These are phyloP conservation scores for Passalora sequoiae DNA, from an alignment of 2,329 filamentous ascomycete species.

Conservation along the genomic window DNA sequence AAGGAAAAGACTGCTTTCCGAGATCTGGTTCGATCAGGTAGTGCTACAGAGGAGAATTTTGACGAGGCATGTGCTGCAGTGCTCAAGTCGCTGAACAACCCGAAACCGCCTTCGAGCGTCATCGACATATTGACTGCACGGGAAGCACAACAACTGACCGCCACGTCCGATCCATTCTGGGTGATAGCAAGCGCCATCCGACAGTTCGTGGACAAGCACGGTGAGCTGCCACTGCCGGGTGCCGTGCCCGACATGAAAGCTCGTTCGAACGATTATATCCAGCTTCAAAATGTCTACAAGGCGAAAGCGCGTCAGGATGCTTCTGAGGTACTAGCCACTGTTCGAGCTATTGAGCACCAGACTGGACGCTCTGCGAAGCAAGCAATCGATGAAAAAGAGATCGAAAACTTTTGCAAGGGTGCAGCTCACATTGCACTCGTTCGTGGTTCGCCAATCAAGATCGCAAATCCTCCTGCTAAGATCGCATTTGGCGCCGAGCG, in stretches of 20 bases:
- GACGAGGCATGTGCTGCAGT: slow-evolving; percentile 86
- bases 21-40: slow-evolving; percentile 70
- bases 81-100: slow-evolving; percentile 72
- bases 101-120: slow-evolving; percentile 63
- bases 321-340: slow-evolving; percentile 64
- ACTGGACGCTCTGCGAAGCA: slow-evolving; percentile 40
- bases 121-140: slow-evolving; percentile 73
- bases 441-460: slow-evolving; percentile 54
- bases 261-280: slow-evolving; percentile 80
- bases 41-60: slow-evolving; percentile 78
- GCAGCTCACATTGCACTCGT: slow-evolving; percentile 89
- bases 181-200: slow-evolving; percentile 75
- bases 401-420: slow-evolving; percentile 93
- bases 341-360: slow-evolving; percentile 52
- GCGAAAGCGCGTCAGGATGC: slow-evolving; percentile 73
- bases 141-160: slow-evolving; percentile 47
- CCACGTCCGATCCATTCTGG: slow-evolving; percentile 69
- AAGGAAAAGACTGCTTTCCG: slow-evolving; percentile 83
- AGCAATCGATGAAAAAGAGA: slow-evolving; percentile 62
- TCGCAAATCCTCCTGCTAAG: slow-evolving; percentile 39
- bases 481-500: slow-evolving; percentile 36
- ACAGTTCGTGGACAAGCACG: slow-evolving; percentile 67
- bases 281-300: slow-evolving; percentile 90
- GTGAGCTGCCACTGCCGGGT: slow-evolving; percentile 74
- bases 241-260: slow-evolving; percentile 97